Evolutionary conservation across 2,329 filamentous ascomycete genomes (phyloP).

Genomic region (Cercospora zeae-maydis): DNA sequence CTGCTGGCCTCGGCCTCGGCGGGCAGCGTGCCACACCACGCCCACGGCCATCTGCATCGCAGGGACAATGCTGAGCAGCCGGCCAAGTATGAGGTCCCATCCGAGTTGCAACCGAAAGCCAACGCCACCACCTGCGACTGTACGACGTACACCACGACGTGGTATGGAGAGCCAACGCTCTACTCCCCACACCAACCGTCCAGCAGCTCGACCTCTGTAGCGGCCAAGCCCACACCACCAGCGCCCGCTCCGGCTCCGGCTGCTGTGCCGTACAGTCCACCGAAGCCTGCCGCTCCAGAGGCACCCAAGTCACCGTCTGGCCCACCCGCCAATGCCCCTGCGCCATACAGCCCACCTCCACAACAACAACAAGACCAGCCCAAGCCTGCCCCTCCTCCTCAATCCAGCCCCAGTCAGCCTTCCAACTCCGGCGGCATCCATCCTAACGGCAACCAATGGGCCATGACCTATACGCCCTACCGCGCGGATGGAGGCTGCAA

Average conservation of each 20-base stretch:
- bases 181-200: constrained; percentile 17
- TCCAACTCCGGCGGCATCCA: constrained; percentile 16
- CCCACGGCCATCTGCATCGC: constrained; percentile 23
- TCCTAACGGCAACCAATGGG: constrained; percentile 45
- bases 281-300: constrained; percentile 2
- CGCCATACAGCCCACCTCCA: not conserved
- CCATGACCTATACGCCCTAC: constrained; percentile 51
- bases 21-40: constrained; percentile 15
- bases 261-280: constrained; percentile 8
- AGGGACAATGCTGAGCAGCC: constrained; percentile 1
- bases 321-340: not conserved
- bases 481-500: constrained; percentile 44
- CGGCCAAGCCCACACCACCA: constrained; percentile 1
- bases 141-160: constrained; percentile 70
- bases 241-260: not conserved
- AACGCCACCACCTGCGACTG: constrained; percentile 55
- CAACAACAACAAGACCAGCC: constrained; percentile 2
- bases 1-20: constrained; percentile 22
- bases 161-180: constrained; percentile 60
- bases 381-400: not conserved
- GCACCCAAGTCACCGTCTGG: not conserved
- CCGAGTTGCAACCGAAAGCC: constrained; percentile 7
- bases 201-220: constrained; percentile 3
- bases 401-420: not conserved
- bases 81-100: not conserved